These are phyloP conservation scores for Neopestalotiopsis clavispora DNA, from an alignment of 2,329 filamentous ascomycete genomes.

Conservation along the genomic window DNA sequence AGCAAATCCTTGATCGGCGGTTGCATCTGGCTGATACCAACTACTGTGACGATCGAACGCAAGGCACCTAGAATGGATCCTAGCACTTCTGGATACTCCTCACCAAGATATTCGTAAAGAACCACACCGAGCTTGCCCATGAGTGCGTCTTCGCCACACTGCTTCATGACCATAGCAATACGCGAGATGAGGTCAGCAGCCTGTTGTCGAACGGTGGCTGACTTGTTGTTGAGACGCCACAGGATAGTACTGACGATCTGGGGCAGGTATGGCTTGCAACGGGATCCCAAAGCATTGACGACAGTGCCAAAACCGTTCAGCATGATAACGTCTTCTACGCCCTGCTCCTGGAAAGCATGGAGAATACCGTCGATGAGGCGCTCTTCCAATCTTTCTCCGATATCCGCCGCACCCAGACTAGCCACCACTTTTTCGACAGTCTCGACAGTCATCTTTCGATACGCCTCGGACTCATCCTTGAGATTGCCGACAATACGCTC, in stretches of 20 bases:
- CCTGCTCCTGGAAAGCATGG: slow-evolving; percentile 97
- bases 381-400: slow-evolving; percentile 91
- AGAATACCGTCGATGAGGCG: slow-evolving; percentile 93
- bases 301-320: slow-evolving; percentile 98
- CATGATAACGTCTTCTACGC: slow-evolving; percentile 93
- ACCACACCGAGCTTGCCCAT: slow-evolving; percentile 96
- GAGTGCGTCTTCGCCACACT: slow-evolving; percentile 93
- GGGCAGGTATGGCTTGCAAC: slow-evolving; percentile 94
- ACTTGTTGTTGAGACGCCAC: slow-evolving; percentile 97
- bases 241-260: slow-evolving; percentile 98
- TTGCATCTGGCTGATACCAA: slow-evolving; percentile 98
- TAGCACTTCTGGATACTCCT: slow-evolving; percentile 97
- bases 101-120: slow-evolving; percentile 96
- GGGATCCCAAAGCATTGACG: slow-evolving; percentile 89
- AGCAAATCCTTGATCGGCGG: slow-evolving; percentile 96
- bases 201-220: slow-evolving; percentile 93
- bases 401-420: slow-evolving; percentile 89
- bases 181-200: slow-evolving; percentile 95
- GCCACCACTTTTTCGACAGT: slow-evolving; percentile 97
- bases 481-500: slow-evolving; percentile 93
- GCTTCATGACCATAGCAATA: slow-evolving; percentile 98
- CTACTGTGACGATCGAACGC: slow-evolving; percentile 94
- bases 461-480: slow-evolving; percentile 97
- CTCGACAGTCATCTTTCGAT: slow-evolving; percentile 99
- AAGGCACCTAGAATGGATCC: slow-evolving; percentile 95